Evolutionary conservation across 73 alveolate genomes (phyloP).

Genomic region (Halteria grandinella): DNA sequence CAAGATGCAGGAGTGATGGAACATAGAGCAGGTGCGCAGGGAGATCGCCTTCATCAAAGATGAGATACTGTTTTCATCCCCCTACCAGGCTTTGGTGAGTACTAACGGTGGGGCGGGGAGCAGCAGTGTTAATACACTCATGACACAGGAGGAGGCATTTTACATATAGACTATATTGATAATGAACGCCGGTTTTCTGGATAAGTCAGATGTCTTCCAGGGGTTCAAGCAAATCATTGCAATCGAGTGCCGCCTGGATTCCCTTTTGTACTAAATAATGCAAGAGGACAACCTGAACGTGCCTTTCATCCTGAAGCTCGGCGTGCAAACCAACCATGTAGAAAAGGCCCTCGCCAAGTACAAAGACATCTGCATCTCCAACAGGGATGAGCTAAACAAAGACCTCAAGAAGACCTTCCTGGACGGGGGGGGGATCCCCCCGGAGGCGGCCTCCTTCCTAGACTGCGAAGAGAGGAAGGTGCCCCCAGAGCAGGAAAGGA

Average conservation of each 20-base stretch:
- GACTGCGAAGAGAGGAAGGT: neutral
- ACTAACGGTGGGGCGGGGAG: no score
- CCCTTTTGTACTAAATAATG: neutral
- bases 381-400: conserved; percentile 6
- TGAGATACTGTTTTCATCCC: neutral
- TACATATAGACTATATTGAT: conserved; percentile 10
- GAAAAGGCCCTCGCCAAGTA: conserved; percentile 6
- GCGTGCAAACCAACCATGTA: neutral
- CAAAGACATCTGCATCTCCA: neutral
- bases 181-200: neutral
- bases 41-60: neutral
- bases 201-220: neutral
- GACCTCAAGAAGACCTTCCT: neutral
- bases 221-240: conserved; percentile 8
- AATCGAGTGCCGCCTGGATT: conserved; percentile 4
- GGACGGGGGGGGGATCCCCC: neutral
- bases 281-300: neutral
- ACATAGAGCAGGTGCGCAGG: conserved; percentile 1
- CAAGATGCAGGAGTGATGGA: conserved; percentile 11
- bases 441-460: neutral
- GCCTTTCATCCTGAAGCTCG: neutral
- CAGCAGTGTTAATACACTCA: no score
- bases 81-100: neutral
- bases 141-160: neutral
- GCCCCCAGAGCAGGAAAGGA: neutral